phyloP scores from a whole-genome alignment of 2,329 filamentous ascomycete species.

The Pseudonectria foliicola region DNA sequence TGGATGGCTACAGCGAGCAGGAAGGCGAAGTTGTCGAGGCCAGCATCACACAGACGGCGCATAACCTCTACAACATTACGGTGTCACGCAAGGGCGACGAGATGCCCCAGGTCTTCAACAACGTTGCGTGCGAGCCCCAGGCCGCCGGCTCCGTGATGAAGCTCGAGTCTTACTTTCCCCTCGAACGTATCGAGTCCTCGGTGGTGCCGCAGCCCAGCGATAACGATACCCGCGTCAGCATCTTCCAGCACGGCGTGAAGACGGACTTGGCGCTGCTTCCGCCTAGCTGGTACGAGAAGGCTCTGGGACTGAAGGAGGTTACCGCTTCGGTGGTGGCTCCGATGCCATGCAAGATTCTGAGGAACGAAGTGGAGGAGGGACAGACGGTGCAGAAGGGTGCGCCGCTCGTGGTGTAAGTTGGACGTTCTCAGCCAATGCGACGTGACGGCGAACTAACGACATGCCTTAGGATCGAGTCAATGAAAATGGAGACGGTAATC shows the following conservation, averaged over 20 bases:
- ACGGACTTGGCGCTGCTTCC: constrained; percentile 49
- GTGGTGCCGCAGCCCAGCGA: constrained; percentile 54
- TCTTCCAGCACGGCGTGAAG: constrained; percentile 66
- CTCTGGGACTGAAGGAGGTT: constrained; percentile 72
- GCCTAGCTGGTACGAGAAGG: constrained; percentile 81
- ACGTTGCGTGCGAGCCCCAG: constrained; percentile 36
- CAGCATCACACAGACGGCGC: constrained; percentile 40
- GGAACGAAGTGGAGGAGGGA: constrained; percentile 80
- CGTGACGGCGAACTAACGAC: constrained; percentile 13
- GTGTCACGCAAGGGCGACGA: constrained; percentile 37
- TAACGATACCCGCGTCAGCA: constrained; percentile 56
- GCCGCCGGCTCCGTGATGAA: constrained; percentile 21
- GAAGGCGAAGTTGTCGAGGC: constrained; percentile 55
- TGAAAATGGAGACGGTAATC: constrained; percentile 88
- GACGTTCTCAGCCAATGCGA: too few species aligned
- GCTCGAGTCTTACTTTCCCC: constrained; percentile 61
- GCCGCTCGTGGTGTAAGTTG: constrained; percentile 69
- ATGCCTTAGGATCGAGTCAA: constrained; percentile 61
- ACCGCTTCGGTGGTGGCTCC: constrained; percentile 81
- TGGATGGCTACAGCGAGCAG: constrained; percentile 57
- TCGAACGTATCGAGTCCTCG: constrained; percentile 71
- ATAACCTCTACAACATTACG: constrained; percentile 39
- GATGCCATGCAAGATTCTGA: constrained; percentile 95
- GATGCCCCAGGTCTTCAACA: constrained; percentile 33
- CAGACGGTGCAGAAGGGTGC: constrained; percentile 78